Conservation (phyloP, 352 stramenopile genomes). For the Globisporangium cylindrosporum region DNA sequence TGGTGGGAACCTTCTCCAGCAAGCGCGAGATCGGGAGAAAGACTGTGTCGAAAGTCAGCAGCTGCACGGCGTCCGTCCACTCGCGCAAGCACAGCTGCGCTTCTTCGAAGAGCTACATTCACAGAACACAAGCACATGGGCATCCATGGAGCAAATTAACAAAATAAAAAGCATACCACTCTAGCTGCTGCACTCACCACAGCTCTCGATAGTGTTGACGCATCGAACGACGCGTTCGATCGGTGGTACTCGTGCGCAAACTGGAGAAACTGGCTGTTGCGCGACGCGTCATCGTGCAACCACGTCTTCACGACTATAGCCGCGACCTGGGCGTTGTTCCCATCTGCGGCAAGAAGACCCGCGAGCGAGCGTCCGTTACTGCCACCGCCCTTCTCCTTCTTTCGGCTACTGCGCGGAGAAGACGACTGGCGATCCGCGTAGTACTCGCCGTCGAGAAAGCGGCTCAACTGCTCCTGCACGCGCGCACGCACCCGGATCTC, state of each 20-base stretch:
- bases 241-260: slow-evolving; percentile 41
- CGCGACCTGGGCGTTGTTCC: slow-evolving; percentile 20
- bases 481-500: slow-evolving; percentile 48
- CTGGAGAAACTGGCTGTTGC: slow-evolving; percentile 43
- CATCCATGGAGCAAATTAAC: neutral
- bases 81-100: slow-evolving; percentile 37
- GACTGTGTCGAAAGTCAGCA: slow-evolving; percentile 73
- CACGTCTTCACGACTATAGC: slow-evolving; percentile 37
- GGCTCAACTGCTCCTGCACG: slow-evolving; percentile 53
- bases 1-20: slow-evolving; percentile 42
- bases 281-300: slow-evolving; percentile 44
- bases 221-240: slow-evolving; percentile 2
- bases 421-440: slow-evolving; percentile 22
- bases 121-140: neutral
- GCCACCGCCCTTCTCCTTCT: slow-evolving; percentile 21
- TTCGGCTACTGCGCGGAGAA: slow-evolving; percentile 26
- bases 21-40: slow-evolving; percentile 56
- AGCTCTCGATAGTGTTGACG: slow-evolving; percentile 16
- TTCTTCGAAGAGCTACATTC: slow-evolving; percentile 43
- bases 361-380: neutral
- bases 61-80: slow-evolving; percentile 57
- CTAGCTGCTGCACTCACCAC: slow-evolving; percentile 10
- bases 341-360: neutral
- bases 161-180: neutral
- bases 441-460: slow-evolving; percentile 22